Base-by-base conservation (phyloP, 345 rosid genomes). In the Salix caprea region DNA sequence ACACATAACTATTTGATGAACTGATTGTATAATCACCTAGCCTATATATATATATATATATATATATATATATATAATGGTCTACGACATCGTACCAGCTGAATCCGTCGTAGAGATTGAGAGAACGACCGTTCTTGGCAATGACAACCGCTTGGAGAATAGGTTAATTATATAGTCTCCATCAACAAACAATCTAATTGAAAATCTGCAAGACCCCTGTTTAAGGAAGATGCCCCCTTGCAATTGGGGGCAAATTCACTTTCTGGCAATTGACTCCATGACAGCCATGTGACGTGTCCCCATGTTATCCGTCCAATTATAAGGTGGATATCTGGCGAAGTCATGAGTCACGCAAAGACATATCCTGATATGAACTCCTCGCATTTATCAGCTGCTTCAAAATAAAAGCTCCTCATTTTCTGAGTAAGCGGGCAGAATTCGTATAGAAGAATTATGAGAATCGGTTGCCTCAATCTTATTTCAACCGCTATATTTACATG, bases 211-310 rank as follows among this genome's bases (percentile, higher is more conserved):
- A 32, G 16, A 13, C 37, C 39, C 15, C 19, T 71, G 37, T 50
- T 28, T 11, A 16, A 42, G 42, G 67, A 72, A 4, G 21, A 10
- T 37, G 5, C 36, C 5, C 37, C 76, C 5, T 24, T 24, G 15
- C 28, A 23, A 61, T 37, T 61, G 61, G 56, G 66, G 14, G 15
- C n/a, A 58, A 58, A 36, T 69, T 72, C 23, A 56, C 23, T 37
- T 19, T 7, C 7, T 58, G 48, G 76, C 39, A 64, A 74, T 73
- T 64, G 44, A 65, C 37, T 39, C 60, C 23, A 21, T 2, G 37
- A 19, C 40, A 72, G 37, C 14, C 70, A 74, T 65, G 77, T 74
- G 77, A 74, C 32, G 70, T 65, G 70, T 42, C 70, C 30, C 14
- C n/a, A 50, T 24, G 11, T 28, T 34, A 46, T 48, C 4, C n/a